Percentiles rank a stretch among this genome's conserved stretches.
phyloP scores from a whole-genome alignment of 495 filamentous ascomycete genomes.

The Xylaria sp. region DNA sequence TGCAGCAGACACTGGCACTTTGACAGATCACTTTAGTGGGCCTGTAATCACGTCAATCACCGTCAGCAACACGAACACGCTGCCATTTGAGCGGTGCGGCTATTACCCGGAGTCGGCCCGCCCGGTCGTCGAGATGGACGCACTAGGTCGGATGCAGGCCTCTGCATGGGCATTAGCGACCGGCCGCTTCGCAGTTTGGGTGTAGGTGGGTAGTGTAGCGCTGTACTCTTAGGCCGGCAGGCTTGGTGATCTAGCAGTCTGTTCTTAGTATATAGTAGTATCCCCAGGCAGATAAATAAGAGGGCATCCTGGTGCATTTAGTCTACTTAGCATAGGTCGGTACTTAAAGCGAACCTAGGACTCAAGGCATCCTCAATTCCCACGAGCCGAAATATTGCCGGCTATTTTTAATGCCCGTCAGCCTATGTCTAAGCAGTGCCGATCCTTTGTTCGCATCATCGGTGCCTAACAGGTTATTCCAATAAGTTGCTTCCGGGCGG shows the following conservation, averaged over 20 bases:
- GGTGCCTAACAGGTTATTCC: too few species aligned
- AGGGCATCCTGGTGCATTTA: not conserved
- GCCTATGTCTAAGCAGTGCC: too few species aligned
- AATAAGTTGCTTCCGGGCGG: not conserved
- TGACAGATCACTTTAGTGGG: constrained; percentile 20
- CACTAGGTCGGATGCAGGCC: not conserved
- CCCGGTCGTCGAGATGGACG: too few species aligned
- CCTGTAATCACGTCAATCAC: constrained; percentile 20
- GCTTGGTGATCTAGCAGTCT: too few species aligned
- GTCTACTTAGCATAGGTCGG: too few species aligned
- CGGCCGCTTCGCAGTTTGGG: not conserved
- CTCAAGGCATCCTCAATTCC: not conserved
- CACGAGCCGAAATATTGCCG: not conserved
- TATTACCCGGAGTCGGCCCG: constrained; percentile 16
- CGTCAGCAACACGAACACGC: constrained; percentile 22
- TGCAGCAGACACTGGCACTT: constrained; percentile 1
- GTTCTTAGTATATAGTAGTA: too few species aligned
- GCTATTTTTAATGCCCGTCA: not conserved
- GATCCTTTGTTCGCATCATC: too few species aligned
- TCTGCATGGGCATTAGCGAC: not conserved
- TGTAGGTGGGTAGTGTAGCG: not conserved
- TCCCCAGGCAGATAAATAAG: too few species aligned
- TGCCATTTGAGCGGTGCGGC: constrained; percentile 5
- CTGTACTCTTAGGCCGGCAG: too few species aligned
- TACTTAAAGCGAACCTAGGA: not conserved